These are phyloP conservation scores for Gnaphalium uliginosum DNA, from an alignment of 129 eudicot genomes.

Conservation along the genomic window DNA sequence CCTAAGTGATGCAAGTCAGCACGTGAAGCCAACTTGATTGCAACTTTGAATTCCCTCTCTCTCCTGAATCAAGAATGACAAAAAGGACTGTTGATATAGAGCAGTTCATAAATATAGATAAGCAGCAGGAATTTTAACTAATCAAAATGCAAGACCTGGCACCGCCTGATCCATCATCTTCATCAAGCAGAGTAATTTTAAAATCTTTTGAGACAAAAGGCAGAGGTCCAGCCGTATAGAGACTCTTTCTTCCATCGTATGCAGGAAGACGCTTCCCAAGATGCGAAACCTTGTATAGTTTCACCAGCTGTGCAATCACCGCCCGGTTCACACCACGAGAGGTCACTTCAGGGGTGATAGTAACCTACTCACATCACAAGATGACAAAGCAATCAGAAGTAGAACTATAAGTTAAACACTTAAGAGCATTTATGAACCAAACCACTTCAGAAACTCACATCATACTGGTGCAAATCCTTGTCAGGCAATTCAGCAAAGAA, in stretches of 20 bases:
- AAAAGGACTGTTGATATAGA: neutral
- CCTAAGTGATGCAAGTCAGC: conserved; percentile 90
- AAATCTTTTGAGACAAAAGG: conserved; percentile 84
- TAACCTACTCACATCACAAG: conserved; percentile 47
- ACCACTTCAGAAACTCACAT: conserved; percentile 54
- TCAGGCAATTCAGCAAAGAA: conserved; percentile 81
- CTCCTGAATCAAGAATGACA: conserved; percentile 45
- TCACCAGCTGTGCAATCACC: conserved; percentile 77
- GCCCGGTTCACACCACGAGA: conserved; percentile 73
- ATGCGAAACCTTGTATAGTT: conserved; percentile 71
- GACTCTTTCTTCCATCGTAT: conserved; percentile 89
- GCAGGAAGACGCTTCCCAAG: conserved; percentile 86
- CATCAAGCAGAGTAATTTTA: conserved; percentile 58
- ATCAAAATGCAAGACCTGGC: conserved; percentile 48
- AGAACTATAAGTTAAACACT: conserved; percentile 4
- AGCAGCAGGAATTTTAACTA: conserved; percentile 14
- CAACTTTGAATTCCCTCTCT: conserved; percentile 80
- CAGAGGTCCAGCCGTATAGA: conserved; percentile 92
- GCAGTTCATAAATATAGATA: conserved; percentile 3
- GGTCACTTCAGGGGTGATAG: conserved; percentile 77
- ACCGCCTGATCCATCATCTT: conserved; percentile 63
- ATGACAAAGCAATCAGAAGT: neutral
- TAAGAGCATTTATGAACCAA: neutral
- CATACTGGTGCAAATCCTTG: conserved; percentile 83
- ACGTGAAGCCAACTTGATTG: conserved; percentile 85